Evolutionary conservation across 305 asterid species (phyloP).

Genomic region (Fraxinus platypoda): DNA sequence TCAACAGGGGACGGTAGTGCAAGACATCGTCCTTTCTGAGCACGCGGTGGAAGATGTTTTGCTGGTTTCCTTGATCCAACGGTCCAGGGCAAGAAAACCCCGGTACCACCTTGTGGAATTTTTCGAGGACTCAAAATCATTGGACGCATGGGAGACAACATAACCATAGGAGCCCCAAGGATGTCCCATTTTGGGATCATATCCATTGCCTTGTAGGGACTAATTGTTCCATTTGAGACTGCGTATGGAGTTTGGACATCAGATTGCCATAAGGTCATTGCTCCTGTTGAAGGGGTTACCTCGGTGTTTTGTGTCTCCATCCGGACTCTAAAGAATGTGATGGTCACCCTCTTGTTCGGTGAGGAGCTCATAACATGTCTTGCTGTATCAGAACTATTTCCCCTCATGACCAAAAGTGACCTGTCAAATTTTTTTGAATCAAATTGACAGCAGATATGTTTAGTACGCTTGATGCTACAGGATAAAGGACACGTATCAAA

Average conservation of each 20-base stretch:
- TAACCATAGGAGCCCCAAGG: constrained; percentile 62
- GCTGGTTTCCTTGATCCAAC: constrained; percentile 59
- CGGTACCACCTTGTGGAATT: constrained; percentile 75
- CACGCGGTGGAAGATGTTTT: constrained; percentile 90
- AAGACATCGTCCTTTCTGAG: constrained; percentile 70
- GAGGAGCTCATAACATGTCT: constrained; percentile 92
- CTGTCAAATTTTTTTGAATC: constrained; percentile 34
- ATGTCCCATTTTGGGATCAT: constrained; percentile 75
- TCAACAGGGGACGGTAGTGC: constrained; percentile 65
- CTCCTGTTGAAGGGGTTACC: constrained; percentile 33
- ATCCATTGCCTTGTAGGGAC: constrained; percentile 40
- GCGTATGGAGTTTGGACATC: constrained; percentile 44
- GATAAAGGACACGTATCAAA: not conserved
- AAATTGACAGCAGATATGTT: not conserved
- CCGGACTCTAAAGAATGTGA: constrained; percentile 77
- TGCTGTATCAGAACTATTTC: constrained; percentile 75
- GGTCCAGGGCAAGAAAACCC: constrained; percentile 86
- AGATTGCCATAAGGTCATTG: constrained; percentile 80
- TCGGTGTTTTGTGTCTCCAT: constrained; percentile 41
- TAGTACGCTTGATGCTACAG: not conserved
- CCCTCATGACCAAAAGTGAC: constrained; percentile 83
- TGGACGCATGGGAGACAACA: constrained; percentile 77
- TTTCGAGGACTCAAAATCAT: constrained; percentile 50
- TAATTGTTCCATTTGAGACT: constrained; percentile 29
- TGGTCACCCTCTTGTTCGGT: constrained; percentile 68